phyloP scores from a whole-genome alignment of 208 protist species.

The Naegleria fowleri region DNA sequence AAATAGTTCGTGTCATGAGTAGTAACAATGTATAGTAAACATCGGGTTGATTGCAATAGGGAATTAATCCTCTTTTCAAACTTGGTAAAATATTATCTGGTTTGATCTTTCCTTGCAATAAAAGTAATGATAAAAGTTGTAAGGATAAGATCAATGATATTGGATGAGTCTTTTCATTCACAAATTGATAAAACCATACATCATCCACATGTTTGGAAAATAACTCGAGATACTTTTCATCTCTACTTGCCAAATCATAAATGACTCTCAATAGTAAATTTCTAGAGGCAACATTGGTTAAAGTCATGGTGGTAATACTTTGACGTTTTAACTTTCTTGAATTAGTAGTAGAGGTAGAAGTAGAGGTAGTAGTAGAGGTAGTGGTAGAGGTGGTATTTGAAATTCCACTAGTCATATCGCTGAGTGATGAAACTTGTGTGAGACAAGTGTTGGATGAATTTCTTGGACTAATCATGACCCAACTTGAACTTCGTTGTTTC shows the following conservation, averaged over 20 bases:
- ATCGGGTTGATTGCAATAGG: constrained; percentile 19
- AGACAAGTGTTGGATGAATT: background rate
- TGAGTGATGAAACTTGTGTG: background rate
- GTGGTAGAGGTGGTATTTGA: too few species aligned
- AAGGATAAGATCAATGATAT: background rate
- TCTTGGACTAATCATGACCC: background rate
- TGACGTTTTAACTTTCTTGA: background rate
- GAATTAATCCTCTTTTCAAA: constrained; percentile 8
- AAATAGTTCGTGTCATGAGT: background rate
- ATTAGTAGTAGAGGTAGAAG: background rate
- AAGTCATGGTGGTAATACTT: background rate
- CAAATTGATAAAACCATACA: constrained; percentile 26
- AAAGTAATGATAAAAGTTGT: background rate
- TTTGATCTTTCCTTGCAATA: background rate
- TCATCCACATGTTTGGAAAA: background rate
- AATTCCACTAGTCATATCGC: background rate
- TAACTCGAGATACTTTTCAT: background rate
- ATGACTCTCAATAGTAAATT: constrained; percentile 8
- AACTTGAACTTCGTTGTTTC: background rate
- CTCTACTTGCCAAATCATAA: background rate
- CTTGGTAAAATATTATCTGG: background rate
- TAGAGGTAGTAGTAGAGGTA: background rate
- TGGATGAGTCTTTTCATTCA: constrained; percentile 3
- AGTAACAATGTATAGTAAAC: background rate
- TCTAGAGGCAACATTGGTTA: background rate